Percentiles rank a stretch among this genome's conserved stretches.
Evolutionary conservation across 2,329 filamentous ascomycete species (phyloP).

Genomic region (Coniochaeta sp.): DNA sequence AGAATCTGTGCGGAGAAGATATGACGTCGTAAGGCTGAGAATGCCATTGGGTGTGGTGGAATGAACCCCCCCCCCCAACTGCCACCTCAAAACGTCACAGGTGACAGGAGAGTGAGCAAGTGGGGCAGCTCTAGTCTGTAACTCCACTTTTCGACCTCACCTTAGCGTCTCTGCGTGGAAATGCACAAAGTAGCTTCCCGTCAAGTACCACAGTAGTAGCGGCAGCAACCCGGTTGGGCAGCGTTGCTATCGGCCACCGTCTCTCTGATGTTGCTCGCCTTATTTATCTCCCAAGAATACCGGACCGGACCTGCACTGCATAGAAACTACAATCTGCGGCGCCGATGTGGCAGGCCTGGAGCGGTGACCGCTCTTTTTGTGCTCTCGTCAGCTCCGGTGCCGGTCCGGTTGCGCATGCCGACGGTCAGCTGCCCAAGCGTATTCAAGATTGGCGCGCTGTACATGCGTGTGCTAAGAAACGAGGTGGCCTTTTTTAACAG

Average conservation of each 20-base stretch:
- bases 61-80: too few relatives aligned
- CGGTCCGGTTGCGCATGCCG: neutral
- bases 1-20: neutral
- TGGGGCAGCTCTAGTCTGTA: neutral
- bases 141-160: neutral
- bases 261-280: neutral
- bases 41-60: neutral
- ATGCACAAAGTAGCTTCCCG: too few relatives aligned
- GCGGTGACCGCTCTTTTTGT: neutral
- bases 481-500: too few relatives aligned
- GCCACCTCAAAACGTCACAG: neutral
- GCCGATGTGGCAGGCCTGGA: neutral
- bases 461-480: neutral
- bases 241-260: neutral
- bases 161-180: neutral
- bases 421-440: neutral
- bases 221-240: neutral
- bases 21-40: slow-evolving; percentile 4
- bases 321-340: too few relatives aligned
- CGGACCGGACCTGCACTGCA: neutral
- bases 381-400: neutral
- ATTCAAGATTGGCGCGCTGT: neutral
- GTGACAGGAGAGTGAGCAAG: too few relatives aligned
- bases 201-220: neutral
- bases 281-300: too few relatives aligned